Conservation (phyloP, 169 alveolate species). For the Eimeria sp. region DNA sequence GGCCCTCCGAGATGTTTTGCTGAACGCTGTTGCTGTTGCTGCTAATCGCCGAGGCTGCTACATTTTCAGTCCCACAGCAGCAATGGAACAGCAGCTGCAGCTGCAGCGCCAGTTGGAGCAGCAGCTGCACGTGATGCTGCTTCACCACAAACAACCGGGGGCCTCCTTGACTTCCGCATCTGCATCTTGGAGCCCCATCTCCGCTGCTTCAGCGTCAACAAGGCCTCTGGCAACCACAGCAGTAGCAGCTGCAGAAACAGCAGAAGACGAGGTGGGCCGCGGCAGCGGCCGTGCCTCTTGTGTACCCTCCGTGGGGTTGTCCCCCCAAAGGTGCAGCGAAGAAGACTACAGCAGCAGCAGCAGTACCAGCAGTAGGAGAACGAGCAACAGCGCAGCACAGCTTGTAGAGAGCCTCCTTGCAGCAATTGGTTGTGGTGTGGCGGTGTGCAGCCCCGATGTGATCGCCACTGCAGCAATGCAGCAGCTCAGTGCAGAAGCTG, state of each 20-base stretch:
- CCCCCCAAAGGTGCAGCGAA: not conserved
- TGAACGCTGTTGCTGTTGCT: slow-evolving; percentile 61
- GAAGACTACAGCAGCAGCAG: slow-evolving; percentile 9
- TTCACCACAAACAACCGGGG: slow-evolving; percentile 7
- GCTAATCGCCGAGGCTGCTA: slow-evolving; percentile 51
- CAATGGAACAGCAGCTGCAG: slow-evolving; percentile 45
- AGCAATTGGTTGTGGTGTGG: slow-evolving; percentile 68
- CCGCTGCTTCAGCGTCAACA: not conserved
- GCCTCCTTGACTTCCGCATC: not conserved
- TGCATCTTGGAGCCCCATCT: slow-evolving; percentile 1
- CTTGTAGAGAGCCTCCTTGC: slow-evolving; percentile 61
- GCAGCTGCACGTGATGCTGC: slow-evolving; percentile 24
- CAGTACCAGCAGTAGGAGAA: not conserved
- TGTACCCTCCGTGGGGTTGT: not conserved
- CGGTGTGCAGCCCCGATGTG: slow-evolving; percentile 64
- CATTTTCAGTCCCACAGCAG: not conserved
- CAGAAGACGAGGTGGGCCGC: not conserved
- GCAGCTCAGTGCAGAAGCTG: slow-evolving; percentile 13
- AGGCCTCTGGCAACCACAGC: slow-evolving; percentile 13
- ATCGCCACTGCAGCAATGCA: slow-evolving; percentile 67
- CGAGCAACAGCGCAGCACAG: slow-evolving; percentile 36
- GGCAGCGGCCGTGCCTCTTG: slow-evolving; percentile 25
- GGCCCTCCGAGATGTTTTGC: slow-evolving; percentile 37
- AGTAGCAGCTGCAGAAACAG: slow-evolving; percentile 36
- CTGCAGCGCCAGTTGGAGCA: slow-evolving; percentile 38